These are phyloP conservation scores for Aspergillus homomorphus DNA, from an alignment of 495 filamentous ascomycete species.

Conservation along the genomic window DNA sequence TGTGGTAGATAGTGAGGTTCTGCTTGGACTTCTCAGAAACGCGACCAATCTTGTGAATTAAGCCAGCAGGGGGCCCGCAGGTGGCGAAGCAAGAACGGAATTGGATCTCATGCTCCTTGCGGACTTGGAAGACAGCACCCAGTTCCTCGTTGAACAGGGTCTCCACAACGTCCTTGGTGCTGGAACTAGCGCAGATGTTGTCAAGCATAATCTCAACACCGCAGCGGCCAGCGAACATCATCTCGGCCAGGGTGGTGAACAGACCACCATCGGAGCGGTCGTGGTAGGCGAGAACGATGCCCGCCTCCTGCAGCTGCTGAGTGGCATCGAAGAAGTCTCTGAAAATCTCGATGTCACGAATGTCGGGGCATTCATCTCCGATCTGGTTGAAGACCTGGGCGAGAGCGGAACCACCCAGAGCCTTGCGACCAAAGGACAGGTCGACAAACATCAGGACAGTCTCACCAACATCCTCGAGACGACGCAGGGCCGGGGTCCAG, in stretches of 20 bases:
- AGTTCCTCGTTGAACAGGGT: constrained; percentile 94
- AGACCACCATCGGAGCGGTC: constrained; percentile 92
- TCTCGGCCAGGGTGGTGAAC: constrained; percentile 87
- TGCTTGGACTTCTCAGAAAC: constrained; percentile 71
- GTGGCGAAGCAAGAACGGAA: constrained; percentile 92
- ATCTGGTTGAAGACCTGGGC: constrained; percentile 89
- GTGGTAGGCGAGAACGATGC: constrained; percentile 90
- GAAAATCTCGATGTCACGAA: constrained; percentile 75
- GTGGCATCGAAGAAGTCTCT: constrained; percentile 92
- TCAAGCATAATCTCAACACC: constrained; percentile 85
- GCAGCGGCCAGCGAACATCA: constrained; percentile 97
- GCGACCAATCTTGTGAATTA: constrained; percentile 79
- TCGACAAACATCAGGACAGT: constrained; percentile 89
- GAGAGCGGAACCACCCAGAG: constrained; percentile 86
- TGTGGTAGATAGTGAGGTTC: constrained; percentile 70
- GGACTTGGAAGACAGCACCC: constrained; percentile 95
- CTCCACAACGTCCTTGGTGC: constrained; percentile 62
- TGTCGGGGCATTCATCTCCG: constrained; percentile 79
- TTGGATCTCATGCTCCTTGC: constrained; percentile 73
- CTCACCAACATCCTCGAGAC: constrained; percentile 84
- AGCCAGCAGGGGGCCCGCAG: constrained; percentile 75
- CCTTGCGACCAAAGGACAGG: constrained; percentile 70
- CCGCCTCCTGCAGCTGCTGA: constrained; percentile 77
- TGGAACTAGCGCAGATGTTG: constrained; percentile 52
- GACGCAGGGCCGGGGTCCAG: constrained; percentile 87